A percentile compares a stretch with the other conserved stretches of the same genome.
Evolutionary conservation across 1,139 yeast genomes (phyloP).

Genomic region (Citeromyces hawaiiensis): DNA sequence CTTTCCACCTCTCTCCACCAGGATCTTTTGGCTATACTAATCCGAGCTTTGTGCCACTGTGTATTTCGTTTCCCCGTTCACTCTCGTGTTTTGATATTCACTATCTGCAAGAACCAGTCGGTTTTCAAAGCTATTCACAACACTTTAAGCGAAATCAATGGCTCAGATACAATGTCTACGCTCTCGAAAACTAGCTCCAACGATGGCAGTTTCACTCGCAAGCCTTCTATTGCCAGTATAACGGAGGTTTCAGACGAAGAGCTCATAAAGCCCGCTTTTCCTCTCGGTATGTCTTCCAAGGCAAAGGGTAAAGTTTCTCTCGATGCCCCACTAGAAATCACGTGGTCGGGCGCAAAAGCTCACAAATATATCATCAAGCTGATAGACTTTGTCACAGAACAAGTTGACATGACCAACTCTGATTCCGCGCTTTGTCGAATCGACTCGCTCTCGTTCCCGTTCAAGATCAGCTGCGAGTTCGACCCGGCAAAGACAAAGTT

Average conservation of each 20-base stretch:
- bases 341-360: conserved; percentile 53
- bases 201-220: neutral
- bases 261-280: conserved; percentile 25
- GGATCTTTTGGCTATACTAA: conserved; percentile 42
- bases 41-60: conserved; percentile 41
- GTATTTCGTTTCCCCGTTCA: conserved; percentile 33
- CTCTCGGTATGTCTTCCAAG: conserved; percentile 49
- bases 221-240: too few species aligned
- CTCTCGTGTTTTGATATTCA: conserved; percentile 39
- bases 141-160: too few species aligned
- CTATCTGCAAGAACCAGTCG: conserved; percentile 29
- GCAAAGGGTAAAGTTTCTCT: conserved; percentile 46
- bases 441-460: conserved; percentile 4
- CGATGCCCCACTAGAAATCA: conserved; percentile 30
- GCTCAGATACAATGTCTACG: too few species aligned
- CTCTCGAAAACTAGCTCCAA: neutral
- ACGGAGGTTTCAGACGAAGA: conserved; percentile 10
- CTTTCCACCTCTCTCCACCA: conserved; percentile 17
- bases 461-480: conserved; percentile 18
- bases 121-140: conserved; percentile 7
- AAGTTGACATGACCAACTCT: conserved; percentile 13
- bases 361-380: conserved; percentile 29
- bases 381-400: conserved; percentile 23
- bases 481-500: conserved; percentile 17
- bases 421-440: neutral